Evolutionary conservation across 768 basidiomycete species (phyloP), one percentile per base, ranked within the genome.

Genomic region (Lepiota subincarnata): DNA sequence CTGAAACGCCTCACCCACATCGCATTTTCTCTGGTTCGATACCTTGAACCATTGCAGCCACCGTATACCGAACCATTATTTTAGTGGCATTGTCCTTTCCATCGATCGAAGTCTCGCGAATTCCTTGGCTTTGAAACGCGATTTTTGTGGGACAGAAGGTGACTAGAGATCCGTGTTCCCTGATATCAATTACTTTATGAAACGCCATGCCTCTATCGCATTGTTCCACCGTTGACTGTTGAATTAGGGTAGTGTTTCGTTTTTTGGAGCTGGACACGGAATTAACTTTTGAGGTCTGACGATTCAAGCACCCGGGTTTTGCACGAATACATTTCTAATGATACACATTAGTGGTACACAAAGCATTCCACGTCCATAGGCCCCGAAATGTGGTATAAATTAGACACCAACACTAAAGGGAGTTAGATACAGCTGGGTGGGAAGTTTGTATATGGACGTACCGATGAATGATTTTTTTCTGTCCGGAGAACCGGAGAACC

Each of bases 401-500:
- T 37, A 54, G 18, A 54, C 53, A 34, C 53, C 53, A 54, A 54
- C 48, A 22, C 53, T 54, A 42, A 18, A 16, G 45, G 35, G 31
- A 48, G 20, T 54, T 20, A 54, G 40, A 38, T 19, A 28, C 19
- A 8, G 22, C 24, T 20, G 26, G n/a, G 22, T 6, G 18, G 34
- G 26, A 47, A 39, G 34, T 16, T n/a, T 48, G 36, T 8, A 20
- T 12, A 24, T 7, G 38, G 28, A 46, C 53, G 28, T 12, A 26
- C 43, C 16, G 44, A 44, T 48, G 31, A 16, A 35, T 20, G 55
- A 53, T 71, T 57, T 41, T 73, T 74, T 54, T 54, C 78, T 87
- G 87, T 5, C 85, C 83, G 34, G 88, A 86, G 69, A 98, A 99
- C 61, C 92, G 77, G 19, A 99, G 77, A n/a, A 96, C 80, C 67